Conservation (phyloP, 2,329 filamentous ascomycete species). For the Aspergillus sp. region DNA sequence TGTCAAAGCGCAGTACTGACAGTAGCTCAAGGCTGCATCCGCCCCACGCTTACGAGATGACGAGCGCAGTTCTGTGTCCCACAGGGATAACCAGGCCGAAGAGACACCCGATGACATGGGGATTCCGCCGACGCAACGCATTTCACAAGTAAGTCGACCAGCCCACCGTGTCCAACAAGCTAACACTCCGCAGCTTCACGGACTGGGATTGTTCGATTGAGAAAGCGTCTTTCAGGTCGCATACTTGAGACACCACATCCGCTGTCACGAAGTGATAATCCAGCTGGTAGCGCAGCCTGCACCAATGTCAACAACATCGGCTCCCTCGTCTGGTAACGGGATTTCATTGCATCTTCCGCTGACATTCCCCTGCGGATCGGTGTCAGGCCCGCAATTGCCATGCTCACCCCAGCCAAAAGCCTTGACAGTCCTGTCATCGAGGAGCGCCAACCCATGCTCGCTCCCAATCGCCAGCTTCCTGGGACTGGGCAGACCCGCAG, state of each 20-base stretch:
- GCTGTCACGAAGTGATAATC: constrained; percentile 39
- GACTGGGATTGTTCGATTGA: constrained; percentile 37
- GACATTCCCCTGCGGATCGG: constrained; percentile 54
- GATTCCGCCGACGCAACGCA: constrained; percentile 40
- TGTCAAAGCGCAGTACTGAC: constrained; percentile 1
- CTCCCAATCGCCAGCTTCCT: constrained; percentile 69
- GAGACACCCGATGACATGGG: constrained; percentile 24
- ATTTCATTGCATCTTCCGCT: constrained; percentile 62
- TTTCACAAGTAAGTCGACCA: constrained; percentile 36
- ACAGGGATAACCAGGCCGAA: constrained; percentile 6
- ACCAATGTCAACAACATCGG: constrained; percentile 53
- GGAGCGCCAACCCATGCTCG: constrained; percentile 74
- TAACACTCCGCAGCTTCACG: constrained; percentile 24
- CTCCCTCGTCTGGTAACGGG: constrained; percentile 44
- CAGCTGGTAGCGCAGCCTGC: constrained; percentile 91
- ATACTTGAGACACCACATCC: too few species aligned
- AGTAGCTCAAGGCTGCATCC: constrained; percentile 18
- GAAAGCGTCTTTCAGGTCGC: not conserved
- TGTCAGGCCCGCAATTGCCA: constrained; percentile 76
- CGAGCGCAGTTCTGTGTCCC: constrained; percentile 18
- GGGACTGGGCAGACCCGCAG: constrained; percentile 50
- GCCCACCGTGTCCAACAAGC: constrained; percentile 3
- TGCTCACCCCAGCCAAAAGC: constrained; percentile 98
- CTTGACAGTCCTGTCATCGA: constrained; percentile 56
- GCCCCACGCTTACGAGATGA: constrained; percentile 25